Percentiles rank a stretch among this genome's conserved stretches.
Evolutionary conservation across 768 basidiomycete genomes (phyloP).

Genomic region (Xerocomellus dryophilus): DNA sequence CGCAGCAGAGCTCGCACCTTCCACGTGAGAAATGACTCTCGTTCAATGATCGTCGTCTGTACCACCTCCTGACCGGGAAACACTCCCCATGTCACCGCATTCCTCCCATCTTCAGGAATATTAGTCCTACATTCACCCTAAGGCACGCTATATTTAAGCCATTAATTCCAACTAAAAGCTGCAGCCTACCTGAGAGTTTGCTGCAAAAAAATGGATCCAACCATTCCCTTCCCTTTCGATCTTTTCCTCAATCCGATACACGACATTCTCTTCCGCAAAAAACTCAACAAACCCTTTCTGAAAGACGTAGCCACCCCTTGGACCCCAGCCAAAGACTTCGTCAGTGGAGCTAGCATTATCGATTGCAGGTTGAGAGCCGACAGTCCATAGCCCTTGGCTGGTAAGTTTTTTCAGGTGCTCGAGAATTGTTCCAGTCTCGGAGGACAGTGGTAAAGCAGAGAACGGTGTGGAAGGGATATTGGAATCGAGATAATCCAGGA

Average conservation of each 20-base stretch:
- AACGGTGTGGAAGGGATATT: slow-evolving; percentile 81
- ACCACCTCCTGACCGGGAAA: slow-evolving; percentile 96
- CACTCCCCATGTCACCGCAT: slow-evolving; percentile 98
- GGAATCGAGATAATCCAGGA: slow-evolving; percentile 76
- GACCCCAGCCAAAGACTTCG: slow-evolving; percentile 88
- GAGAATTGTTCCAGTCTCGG: slow-evolving; percentile 81
- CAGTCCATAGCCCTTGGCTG: slow-evolving; percentile 86
- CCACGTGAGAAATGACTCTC: slow-evolving; percentile 93
- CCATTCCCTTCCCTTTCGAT: slow-evolving; percentile 53
- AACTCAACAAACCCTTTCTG: slow-evolving; percentile 99
- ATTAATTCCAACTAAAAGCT: background rate
- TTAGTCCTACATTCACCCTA: slow-evolving; percentile 82
- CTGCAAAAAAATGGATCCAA: slow-evolving; percentile 85
- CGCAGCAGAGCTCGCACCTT: slow-evolving; percentile 57
- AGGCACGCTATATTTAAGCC: background rate
- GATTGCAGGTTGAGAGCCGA: slow-evolving; percentile 93
- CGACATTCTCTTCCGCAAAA: slow-evolving; percentile 65
- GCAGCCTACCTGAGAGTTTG: slow-evolving; percentile 60
- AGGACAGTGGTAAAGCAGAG: slow-evolving; percentile 74
- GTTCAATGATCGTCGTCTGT: slow-evolving; percentile 95
- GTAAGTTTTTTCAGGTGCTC: slow-evolving; percentile 76
- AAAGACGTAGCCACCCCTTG: slow-evolving; percentile 88
- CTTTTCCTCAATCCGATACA: slow-evolving; percentile 57
- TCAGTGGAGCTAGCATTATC: slow-evolving; percentile 77
- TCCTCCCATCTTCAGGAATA: slow-evolving; percentile 71